These are phyloP conservation scores for Macrotyloma uniflorum DNA, from an alignment of 306 rosid species.

Conservation along the genomic window DNA sequence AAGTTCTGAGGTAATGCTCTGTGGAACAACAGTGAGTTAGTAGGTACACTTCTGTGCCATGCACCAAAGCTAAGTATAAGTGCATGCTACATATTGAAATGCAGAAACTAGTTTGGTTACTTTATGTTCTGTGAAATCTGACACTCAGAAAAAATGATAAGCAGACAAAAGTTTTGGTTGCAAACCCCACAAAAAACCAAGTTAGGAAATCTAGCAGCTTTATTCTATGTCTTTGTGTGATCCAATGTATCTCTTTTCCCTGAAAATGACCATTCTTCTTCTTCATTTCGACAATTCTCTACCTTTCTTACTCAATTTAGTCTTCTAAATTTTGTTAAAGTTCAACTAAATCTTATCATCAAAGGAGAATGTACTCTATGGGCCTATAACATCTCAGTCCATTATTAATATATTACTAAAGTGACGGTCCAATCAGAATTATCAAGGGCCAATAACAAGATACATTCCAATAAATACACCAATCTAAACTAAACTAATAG, in stretches of 20 bases:
- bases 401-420: too few species aligned
- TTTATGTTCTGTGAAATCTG: constrained; percentile 20
- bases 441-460: too few species aligned
- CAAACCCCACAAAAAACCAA: constrained; percentile 15
- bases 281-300: background rate
- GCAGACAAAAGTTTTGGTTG: constrained; percentile 20
- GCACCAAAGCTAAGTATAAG: constrained; percentile 16
- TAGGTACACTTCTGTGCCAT: constrained; percentile 24
- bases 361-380: too few species aligned
- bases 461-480: too few species aligned
- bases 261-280: constrained; percentile 5
- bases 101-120: constrained; percentile 22
- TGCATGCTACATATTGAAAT: constrained; percentile 16
- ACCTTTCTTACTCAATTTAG: background rate
- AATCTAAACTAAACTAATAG: too few species aligned
- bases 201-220: background rate
- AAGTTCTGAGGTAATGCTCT: background rate
- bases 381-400: too few species aligned
- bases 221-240: background rate
- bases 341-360: too few species aligned
- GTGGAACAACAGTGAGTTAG: constrained; percentile 5
- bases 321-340: too few species aligned
- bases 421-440: too few species aligned
- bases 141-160: background rate
- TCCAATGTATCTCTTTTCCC: constrained; percentile 23